Evolutionary conservation across 1,139 yeast genomes (phyloP).

Genomic region (Taphrina deformans): DNA sequence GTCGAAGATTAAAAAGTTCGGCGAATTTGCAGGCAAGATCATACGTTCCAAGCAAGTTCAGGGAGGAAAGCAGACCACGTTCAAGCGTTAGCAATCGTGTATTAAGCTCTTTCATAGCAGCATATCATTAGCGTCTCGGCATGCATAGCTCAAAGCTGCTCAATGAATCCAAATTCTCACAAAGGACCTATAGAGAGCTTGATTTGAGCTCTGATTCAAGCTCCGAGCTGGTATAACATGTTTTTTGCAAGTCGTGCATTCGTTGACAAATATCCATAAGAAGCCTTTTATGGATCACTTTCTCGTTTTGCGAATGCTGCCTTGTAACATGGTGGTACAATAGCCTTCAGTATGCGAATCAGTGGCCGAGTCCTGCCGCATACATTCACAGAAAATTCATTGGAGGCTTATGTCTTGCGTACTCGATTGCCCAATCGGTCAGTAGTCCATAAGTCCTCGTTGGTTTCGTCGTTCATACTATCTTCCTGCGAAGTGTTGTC

Average conservation of each 20-base stretch:
- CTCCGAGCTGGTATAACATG: too few species aligned
- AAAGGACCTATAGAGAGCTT: too few species aligned
- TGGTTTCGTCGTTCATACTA: not conserved
- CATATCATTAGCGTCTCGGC: not conserved
- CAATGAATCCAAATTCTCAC: too few species aligned
- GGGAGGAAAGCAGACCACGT: conserved; percentile 30
- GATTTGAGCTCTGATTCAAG: too few species aligned
- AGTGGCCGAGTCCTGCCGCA: too few species aligned
- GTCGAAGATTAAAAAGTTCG: conserved; percentile 20
- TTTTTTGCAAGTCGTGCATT: too few species aligned
- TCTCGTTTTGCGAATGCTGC: too few species aligned
- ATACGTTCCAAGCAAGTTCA: conserved; percentile 30
- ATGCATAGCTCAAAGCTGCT: not conserved
- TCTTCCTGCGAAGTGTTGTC: not conserved
- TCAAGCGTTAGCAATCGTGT: conserved; percentile 15
- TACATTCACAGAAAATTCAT: too few species aligned
- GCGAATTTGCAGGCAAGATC: conserved; percentile 27
- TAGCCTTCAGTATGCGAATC: too few species aligned
- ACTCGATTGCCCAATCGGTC: conserved; percentile 27
- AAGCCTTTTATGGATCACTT: too few species aligned
- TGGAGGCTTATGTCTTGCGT: not conserved
- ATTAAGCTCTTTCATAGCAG: not conserved
- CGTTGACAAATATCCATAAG: too few species aligned
- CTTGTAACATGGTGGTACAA: too few species aligned
- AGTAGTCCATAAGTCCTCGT: conserved; percentile 13